These are phyloP conservation scores for Acer saccharum DNA, from an alignment of 345 rosid genomes.

Conservation along the genomic window DNA sequence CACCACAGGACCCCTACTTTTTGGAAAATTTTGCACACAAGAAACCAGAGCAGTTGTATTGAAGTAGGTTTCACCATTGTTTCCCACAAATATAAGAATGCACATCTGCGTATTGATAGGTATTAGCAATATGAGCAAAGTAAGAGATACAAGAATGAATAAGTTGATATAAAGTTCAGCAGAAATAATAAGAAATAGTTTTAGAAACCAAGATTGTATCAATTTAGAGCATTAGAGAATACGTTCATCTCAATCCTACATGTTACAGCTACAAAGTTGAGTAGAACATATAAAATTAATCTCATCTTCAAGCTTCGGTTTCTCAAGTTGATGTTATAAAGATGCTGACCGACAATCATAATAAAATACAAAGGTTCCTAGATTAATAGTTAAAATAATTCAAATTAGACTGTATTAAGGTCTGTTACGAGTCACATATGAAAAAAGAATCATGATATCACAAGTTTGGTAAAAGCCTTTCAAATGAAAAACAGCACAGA, in stretches of 20 bases:
- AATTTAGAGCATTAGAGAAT: no score
- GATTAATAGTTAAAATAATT: no score
- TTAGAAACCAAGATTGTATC: no score
- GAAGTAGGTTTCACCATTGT: constrained; percentile 97
- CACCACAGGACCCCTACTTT: constrained; percentile 96
- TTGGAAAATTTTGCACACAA: constrained; percentile 95
- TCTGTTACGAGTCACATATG: not conserved
- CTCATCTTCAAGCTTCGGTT: no score
- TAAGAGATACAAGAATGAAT: constrained; percentile 8
- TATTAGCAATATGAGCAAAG: constrained; percentile 17
- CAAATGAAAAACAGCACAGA: not conserved
- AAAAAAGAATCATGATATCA: constrained; percentile 1
- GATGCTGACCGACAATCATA: no score
- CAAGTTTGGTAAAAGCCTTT: constrained; percentile 2
- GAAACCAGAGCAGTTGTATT: constrained; percentile 92
- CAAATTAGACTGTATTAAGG: not conserved
- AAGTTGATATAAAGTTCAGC: not conserved
- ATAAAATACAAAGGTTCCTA: not conserved
- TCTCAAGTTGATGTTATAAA: no score
- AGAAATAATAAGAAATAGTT: no score
- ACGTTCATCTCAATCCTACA: no score
- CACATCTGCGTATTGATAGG: constrained; percentile 67
- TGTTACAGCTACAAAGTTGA: no score
- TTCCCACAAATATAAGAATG: constrained; percentile 83
- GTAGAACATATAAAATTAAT: no score